These are phyloP conservation scores for Agmasoma carcini DNA, from an alignment of 371 early-diverging fungal genomes.

Conservation along the genomic window DNA sequence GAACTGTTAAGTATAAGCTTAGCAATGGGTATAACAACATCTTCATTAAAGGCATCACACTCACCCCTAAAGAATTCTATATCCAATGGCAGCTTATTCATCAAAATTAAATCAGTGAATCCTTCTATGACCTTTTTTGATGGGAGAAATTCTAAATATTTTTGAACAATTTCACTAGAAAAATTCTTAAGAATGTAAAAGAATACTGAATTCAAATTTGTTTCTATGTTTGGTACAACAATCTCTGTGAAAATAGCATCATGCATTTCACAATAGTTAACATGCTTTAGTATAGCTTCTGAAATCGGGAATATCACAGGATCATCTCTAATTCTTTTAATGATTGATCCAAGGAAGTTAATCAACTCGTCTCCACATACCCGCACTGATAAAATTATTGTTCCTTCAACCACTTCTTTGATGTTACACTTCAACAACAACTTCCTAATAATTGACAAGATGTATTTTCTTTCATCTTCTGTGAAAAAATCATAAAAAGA, in stretches of 20 bases:
- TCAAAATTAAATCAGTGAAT: constrained; percentile 3
- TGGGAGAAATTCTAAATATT: constrained; percentile 1
- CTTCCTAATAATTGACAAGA: constrained; percentile 28
- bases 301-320: constrained; percentile 13
- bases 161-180: neutral
- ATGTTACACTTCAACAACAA: constrained; percentile 8
- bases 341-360: constrained; percentile 27
- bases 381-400: constrained; percentile 5
- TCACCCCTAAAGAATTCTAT: neutral
- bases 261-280: constrained; percentile 8
- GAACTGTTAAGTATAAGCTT: constrained; percentile 11
- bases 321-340: constrained; percentile 17
- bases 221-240: constrained; percentile 1
- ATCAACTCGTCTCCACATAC: constrained; percentile 12
- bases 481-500: constrained; percentile 40
- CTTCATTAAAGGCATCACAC: neutral
- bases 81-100: neutral
- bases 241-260: constrained; percentile 40
- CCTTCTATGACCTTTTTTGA: constrained; percentile 1
- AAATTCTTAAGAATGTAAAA: constrained; percentile 10
- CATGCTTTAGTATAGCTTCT: constrained; percentile 26
- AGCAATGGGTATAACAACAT: constrained; percentile 18
- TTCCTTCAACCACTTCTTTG: constrained; percentile 26
- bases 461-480: constrained; percentile 15
- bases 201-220: neutral